Evolutionary conservation across 192 early-diverging fungal species (phyloP), one percentile per base, ranked within the genome.

Genomic region (Podila minutissima): DNA sequence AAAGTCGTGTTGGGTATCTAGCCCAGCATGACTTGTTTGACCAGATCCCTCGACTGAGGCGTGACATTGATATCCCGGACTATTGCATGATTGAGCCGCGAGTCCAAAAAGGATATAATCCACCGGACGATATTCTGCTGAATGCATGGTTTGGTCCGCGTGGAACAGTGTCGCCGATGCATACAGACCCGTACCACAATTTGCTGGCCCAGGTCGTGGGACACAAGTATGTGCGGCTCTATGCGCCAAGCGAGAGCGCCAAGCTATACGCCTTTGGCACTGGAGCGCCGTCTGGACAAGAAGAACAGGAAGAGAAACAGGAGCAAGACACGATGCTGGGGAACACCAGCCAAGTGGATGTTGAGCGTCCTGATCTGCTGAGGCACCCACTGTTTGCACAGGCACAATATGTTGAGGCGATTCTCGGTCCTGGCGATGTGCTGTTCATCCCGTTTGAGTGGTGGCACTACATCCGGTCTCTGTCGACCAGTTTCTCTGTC

Each of bases 391-490:
- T 49, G 5, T 93, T 94, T 82, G 64, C 74, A 9, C 26, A 87
- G 17, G 91, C 92, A 2, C 28, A 58, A 13, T 94, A 89, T 83
- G 31, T 89, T 1, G 95, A 97, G 68, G 90, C 91, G 31, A 62
- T 94, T 8, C 83, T 96, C 22, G 67, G 69, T 26, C 91, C 94
- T 13, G 94, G 96, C 1, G 94, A 97, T 62, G 29, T 96, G 73
- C 83, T 97, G 1, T 96, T 94, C 69, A 95, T 97, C 60, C 96
- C 96, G 31, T 91, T 94, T 83, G 87, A 91, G 7, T 97, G 94
- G 93, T 97, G 96, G 96, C 96, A 97, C 74, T 95, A 92, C 74
- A 93, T 97, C 33, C 85, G 88, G 62, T 92, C 94, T 12, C 76
- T 95, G 33, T 89, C 85, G 11, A 84, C 82, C 5, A 96, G 95